Evolutionary conservation across 1,284 basidiomycete genomes (phyloP), one percentile per base, ranked within the genome.

Genomic region (Fistulinella cinereoalba): DNA sequence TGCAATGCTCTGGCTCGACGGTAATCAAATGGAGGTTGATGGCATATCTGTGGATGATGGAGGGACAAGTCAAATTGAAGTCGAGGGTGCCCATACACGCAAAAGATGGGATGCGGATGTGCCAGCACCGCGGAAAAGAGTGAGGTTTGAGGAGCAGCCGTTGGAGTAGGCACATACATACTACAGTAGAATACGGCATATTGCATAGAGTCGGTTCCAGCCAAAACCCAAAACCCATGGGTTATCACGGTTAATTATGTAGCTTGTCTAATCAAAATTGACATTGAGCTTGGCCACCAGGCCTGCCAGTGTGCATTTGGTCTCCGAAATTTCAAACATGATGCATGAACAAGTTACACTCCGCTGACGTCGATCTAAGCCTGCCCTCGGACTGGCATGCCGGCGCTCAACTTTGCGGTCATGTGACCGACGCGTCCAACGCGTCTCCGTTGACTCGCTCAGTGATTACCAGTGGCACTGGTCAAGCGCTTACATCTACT

Each of bases 351-450:
- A n/a, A n/a, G n/a, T n/a, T n/a, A n/a, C n/a, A n/a, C n/a, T n/a
- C n/a, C n/a, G n/a, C n/a, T n/a, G n/a, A n/a, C n/a, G n/a, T n/a
- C n/a, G n/a, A n/a, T n/a, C n/a, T n/a, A n/a, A n/a, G n/a, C n/a
- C 11, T 27, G 25, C 7, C 25, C 25, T 11, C 25, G 25, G 25
- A 27, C 25, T 11, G 25, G 25, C 7, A 27, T 11, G 25, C n/a
- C n/a, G n/a, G n/a, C n/a, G n/a, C n/a, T 27, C 25, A 27, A 27
- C 25, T 22, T 33, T 6, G 15, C 29, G 33, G 40, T 64, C 57
- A 59, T 29, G 58, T 61, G 58, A 61, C 54, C 15, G 37, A 46
- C 62, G 62, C 57, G 56, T 54, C 13, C n/a, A 11, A 9, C 24
- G 9, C 25, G 4, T 21, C 29, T 47, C 50, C 44, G 41, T 47